These are phyloP conservation scores for Sanghuangporus baumii DNA, from an alignment of 1,284 basidiomycete species.

Conservation along the genomic window DNA sequence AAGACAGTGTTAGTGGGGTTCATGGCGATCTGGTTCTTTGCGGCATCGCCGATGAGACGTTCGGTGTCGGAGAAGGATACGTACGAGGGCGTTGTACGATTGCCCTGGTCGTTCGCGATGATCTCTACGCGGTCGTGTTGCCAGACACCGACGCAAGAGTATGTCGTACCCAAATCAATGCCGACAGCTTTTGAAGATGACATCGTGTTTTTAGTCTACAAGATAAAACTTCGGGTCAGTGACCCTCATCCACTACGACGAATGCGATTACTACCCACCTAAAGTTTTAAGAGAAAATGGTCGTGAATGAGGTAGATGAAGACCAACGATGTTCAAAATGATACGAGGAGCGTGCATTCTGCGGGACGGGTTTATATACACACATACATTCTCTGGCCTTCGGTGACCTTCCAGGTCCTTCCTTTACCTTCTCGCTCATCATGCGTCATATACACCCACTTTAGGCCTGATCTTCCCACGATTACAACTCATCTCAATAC, in stretches of 20 bases:
- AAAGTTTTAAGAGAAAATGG: slow-evolving; percentile 17
- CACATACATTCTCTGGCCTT: slow-evolving; percentile 9
- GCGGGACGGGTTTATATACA: slow-evolving; percentile 8
- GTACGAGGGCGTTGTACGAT: slow-evolving; percentile 93
- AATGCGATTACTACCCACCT: slow-evolving; percentile 6
- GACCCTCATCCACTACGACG: neutral
- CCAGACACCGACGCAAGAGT: slow-evolving; percentile 87
- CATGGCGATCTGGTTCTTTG: slow-evolving; percentile 93
- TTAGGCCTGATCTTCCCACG: neutral
- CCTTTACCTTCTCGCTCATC: neutral
- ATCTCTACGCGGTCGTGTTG: slow-evolving; percentile 98
- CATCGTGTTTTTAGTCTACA: slow-evolving; percentile 28
- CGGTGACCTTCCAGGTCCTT: slow-evolving; percentile 16
- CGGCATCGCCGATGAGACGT: slow-evolving; percentile 93
- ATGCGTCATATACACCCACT: neutral
- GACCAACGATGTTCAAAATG: neutral
- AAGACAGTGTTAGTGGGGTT: slow-evolving; percentile 81
- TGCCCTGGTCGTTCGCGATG: slow-evolving; percentile 97
- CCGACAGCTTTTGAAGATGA: slow-evolving; percentile 81
- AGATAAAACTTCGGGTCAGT: neutral
- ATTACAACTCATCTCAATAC: neutral
- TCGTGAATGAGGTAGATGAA: slow-evolving; percentile 2
- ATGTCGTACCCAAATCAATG: slow-evolving; percentile 85
- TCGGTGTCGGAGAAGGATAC: slow-evolving; percentile 91
- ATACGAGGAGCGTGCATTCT: neutral